These are phyloP conservation scores for Saturnispora ahearnii DNA, from an alignment of 805 yeast genomes.

Conservation along the genomic window DNA sequence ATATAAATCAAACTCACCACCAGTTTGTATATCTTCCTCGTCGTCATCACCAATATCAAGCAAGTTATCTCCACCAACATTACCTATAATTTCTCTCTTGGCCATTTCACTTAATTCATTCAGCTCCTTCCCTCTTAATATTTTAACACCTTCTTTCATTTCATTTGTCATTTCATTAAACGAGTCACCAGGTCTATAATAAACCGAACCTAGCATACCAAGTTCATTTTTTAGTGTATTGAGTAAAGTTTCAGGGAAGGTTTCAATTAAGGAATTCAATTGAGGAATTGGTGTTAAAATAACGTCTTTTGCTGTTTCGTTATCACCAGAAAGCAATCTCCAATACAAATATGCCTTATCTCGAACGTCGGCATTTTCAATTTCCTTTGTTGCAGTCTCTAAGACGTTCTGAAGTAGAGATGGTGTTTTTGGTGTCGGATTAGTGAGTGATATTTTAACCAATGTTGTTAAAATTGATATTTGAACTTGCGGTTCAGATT, in stretches of 20 bases:
- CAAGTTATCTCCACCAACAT: conserved; percentile 63
- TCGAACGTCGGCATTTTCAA: conserved; percentile 69
- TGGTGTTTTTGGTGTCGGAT: conserved; percentile 29
- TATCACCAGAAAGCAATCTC: conserved; percentile 43
- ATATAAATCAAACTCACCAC: background rate
- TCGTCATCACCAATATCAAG: conserved; percentile 76
- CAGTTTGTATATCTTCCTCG: conserved; percentile 7
- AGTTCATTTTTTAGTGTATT: conserved; percentile 65
- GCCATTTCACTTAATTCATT: conserved; percentile 77
- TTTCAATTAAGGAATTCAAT: conserved; percentile 61
- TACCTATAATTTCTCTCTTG: conserved; percentile 55
- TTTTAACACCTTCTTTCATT: conserved; percentile 1
- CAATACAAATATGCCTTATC: conserved; percentile 75
- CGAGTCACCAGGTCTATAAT: conserved; percentile 69
- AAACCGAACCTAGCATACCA: conserved; percentile 80
- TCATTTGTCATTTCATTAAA: conserved; percentile 17
- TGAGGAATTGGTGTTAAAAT: conserved; percentile 59
- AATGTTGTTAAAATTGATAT: conserved; percentile 49
- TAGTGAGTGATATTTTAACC: conserved; percentile 42
- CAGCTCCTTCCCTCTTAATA: conserved; percentile 43
- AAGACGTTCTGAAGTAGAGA: conserved; percentile 47
- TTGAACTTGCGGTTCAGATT: conserved; percentile 54
- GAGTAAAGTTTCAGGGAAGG: conserved; percentile 59
- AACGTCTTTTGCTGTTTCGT: conserved; percentile 39
- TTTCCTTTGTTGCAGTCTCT: conserved; percentile 52